These are phyloP conservation scores for Primulina eburnea DNA, from an alignment of 257 asterid genomes.

Conservation along the genomic window DNA sequence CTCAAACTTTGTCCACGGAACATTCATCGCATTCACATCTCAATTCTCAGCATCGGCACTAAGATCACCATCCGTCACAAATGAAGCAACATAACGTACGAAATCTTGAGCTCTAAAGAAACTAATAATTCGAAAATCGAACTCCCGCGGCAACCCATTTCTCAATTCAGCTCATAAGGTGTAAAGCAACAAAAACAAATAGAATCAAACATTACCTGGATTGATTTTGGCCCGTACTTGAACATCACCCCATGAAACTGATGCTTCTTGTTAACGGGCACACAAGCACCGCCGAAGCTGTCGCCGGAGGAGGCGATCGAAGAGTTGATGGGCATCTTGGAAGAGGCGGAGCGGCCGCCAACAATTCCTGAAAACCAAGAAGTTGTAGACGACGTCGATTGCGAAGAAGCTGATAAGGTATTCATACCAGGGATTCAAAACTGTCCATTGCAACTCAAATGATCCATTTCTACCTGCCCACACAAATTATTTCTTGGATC, in stretches of 20 bases:
- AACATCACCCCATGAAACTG: constrained; percentile 85
- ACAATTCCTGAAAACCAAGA: constrained; percentile 91
- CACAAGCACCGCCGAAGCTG: constrained; percentile 39
- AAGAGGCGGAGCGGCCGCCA: constrained; percentile 63
- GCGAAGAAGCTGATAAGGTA: constrained; percentile 46
- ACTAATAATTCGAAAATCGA: neutral
- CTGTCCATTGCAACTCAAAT: constrained; percentile 26
- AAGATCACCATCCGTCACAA: constrained; percentile 9
- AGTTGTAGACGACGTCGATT: constrained; percentile 39
- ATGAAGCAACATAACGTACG: constrained; percentile 9
- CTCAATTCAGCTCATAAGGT: constrained; percentile 21
- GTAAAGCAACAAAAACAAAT: constrained; percentile 5
- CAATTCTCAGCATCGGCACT: constrained; percentile 3
- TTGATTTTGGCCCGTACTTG: constrained; percentile 71
- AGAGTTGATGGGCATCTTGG: constrained; percentile 42
- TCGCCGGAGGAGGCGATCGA: constrained; percentile 32
- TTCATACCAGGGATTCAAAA: constrained; percentile 38
- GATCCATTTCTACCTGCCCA: neutral
- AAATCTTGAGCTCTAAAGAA: constrained; percentile 25
- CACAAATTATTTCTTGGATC: too few relatives aligned
- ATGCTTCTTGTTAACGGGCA: constrained; percentile 64
- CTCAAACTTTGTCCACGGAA: neutral
- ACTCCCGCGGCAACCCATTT: constrained; percentile 6
- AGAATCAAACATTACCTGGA: constrained; percentile 51
- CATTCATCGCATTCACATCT: constrained; percentile 1